Evolutionary conservation across 2,329 filamentous ascomycete genomes (phyloP).

Genomic region (Exophiala sp.): DNA sequence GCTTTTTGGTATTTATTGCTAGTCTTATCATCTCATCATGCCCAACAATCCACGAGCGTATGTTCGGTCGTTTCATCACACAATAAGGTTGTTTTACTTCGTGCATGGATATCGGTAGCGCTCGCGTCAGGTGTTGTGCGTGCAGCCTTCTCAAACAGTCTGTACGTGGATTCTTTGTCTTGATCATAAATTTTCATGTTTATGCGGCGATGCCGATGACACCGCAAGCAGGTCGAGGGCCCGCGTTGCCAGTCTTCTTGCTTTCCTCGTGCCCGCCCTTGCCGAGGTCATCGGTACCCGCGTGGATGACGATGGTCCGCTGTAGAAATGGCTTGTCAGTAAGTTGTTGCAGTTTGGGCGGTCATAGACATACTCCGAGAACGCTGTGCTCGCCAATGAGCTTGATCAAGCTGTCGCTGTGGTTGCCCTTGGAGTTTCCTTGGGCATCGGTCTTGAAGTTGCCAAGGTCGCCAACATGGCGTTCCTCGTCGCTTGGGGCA

Average conservation of each 20-base stretch:
- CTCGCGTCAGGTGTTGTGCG: neutral
- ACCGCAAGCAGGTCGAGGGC: slow-evolving; percentile 88
- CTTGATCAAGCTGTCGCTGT: slow-evolving; percentile 82
- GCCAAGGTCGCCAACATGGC: slow-evolving; percentile 95
- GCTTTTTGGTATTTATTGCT: neutral
- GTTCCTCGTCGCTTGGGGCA: slow-evolving; percentile 73
- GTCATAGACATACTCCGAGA: slow-evolving; percentile 67
- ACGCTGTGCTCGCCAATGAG: slow-evolving; percentile 94
- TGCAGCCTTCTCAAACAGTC: neutral
- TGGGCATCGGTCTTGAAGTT: slow-evolving; percentile 95
- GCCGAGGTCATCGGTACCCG: slow-evolving; percentile 93
- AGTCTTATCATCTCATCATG: neutral
- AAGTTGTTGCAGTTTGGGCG: neutral
- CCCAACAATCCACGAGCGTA: neutral
- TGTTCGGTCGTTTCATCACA: neutral
- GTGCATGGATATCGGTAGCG: no score
- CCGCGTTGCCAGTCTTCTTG: slow-evolving; percentile 97
- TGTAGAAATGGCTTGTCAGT: slow-evolving; percentile 35
- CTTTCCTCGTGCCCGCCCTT: slow-evolving; percentile 89
- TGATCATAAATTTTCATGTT: neutral
- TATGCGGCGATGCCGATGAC: slow-evolving; percentile 76
- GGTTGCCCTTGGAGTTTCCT: slow-evolving; percentile 80
- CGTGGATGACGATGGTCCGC: slow-evolving; percentile 94
- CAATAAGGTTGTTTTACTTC: no score
- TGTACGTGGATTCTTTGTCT: neutral